Percentiles rank a stretch among this genome's conserved stretches.
phyloP scores from a whole-genome alignment of 257 asterid genomes.

The Penstemon newberryi region DNA sequence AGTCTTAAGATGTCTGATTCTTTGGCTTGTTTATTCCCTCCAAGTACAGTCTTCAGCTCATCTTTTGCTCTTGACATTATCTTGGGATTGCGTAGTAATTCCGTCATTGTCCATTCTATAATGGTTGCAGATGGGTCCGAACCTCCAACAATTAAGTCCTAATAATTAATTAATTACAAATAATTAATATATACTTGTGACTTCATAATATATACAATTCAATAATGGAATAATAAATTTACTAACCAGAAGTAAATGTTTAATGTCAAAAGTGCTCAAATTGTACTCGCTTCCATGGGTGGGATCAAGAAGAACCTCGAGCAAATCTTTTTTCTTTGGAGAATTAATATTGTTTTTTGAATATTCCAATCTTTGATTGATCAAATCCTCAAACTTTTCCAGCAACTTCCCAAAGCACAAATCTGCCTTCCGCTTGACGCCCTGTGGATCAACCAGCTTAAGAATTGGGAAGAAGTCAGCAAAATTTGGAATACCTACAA shows the following conservation, averaged over 20 bases:
- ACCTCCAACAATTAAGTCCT: no score
- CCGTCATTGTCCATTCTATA: background rate
- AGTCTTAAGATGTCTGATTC: background rate
- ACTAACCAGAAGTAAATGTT: background rate
- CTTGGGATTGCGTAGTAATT: background rate
- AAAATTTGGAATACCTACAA: background rate
- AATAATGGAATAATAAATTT: background rate
- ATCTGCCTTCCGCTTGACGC: background rate
- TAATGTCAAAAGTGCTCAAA: background rate
- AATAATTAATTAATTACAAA: no score
- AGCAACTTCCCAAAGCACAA: background rate
- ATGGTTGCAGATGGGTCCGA: no score
- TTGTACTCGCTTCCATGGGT: background rate
- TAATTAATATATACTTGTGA: no score
- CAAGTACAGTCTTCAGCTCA: background rate
- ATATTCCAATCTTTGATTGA: conserved; percentile 7
- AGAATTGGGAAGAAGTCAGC: no score
- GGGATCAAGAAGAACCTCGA: conserved; percentile 29
- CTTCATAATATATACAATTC: no score
- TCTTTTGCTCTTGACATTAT: background rate
- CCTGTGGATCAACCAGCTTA: conserved; percentile 1
- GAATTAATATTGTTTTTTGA: background rate
- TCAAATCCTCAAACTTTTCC: conserved; percentile 18
- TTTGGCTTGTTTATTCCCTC: background rate
- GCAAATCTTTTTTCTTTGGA: conserved; percentile 19